phyloP scores from a whole-genome alignment of 768 basidiomycete species.

The Pleurotus tuber-regium region DNA sequence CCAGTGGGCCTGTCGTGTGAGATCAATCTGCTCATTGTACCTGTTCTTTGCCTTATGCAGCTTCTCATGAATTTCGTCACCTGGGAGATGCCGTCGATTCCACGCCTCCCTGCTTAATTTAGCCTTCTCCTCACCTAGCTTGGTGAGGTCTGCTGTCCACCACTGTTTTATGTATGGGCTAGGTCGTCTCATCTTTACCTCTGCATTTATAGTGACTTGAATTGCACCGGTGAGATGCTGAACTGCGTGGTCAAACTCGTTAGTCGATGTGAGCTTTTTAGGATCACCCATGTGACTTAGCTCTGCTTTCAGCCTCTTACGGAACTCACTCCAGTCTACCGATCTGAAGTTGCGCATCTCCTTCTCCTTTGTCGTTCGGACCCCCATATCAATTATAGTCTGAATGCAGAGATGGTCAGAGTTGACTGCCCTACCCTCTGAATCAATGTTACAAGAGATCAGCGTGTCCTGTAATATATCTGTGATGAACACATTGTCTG shows the following conservation, averaged over 20 bases:
- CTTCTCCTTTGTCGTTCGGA: background rate
- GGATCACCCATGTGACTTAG: background rate
- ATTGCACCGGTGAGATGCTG: background rate
- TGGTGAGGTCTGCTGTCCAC: background rate
- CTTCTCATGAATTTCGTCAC: background rate
- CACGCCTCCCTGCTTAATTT: background rate
- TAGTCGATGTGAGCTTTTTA: background rate
- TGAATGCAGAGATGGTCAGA: background rate
- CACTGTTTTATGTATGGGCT: background rate
- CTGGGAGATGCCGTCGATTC: background rate
- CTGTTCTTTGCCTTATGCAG: background rate
- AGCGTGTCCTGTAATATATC: background rate
- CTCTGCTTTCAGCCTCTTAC: conserved; percentile 1
- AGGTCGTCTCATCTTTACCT: background rate
- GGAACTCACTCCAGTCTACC: conserved; percentile 30
- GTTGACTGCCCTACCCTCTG: background rate
- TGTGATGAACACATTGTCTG: conserved; percentile 43
- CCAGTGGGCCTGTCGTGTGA: background rate
- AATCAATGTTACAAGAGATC: background rate
- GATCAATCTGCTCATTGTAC: background rate
- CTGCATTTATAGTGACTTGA: background rate
- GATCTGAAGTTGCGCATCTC: conserved; percentile 22
- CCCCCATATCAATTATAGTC: conserved; percentile 15
- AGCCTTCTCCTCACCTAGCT: background rate
- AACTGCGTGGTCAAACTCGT: background rate